A percentile compares a stretch with the other conserved stretches of the same genome.
Evolutionary conservation across 1,284 basidiomycete species (phyloP).

Genomic region (Tilletia indica): DNA sequence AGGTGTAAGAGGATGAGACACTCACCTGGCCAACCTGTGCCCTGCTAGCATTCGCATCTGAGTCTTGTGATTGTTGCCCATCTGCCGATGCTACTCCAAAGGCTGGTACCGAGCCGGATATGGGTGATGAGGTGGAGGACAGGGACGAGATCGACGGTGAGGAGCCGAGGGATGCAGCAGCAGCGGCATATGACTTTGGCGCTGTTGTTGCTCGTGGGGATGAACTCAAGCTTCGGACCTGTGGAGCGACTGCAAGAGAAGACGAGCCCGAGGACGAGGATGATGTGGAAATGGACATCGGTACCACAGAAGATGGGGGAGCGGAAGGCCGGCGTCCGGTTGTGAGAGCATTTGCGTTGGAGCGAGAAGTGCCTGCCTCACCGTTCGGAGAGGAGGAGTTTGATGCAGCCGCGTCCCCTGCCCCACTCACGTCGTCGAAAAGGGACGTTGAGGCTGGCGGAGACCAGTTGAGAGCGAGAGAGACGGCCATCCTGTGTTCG

Average conservation of each 20-base stretch:
- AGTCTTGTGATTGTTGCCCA: slow-evolving; percentile 14
- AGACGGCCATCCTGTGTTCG: slow-evolving; percentile 26
- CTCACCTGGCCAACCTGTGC: slow-evolving; percentile 12
- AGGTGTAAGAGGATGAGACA: neutral
- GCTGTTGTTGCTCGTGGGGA: neutral
- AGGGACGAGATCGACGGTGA: slow-evolving; percentile 12
- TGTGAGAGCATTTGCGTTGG: neutral
- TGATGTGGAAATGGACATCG: neutral
- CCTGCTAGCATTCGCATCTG: neutral
- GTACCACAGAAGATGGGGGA: neutral
- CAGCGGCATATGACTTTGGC: slow-evolving; percentile 12
- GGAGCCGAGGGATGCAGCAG: neutral
- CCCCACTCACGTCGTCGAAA: slow-evolving; percentile 27
- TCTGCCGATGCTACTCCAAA: too few relatives aligned
- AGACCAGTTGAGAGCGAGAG: slow-evolving; percentile 35
- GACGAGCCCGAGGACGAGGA: neutral
- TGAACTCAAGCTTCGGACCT: slow-evolving; percentile 16
- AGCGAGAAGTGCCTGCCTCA: neutral
- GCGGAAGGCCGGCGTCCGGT: slow-evolving; percentile 1
- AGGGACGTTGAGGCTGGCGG: slow-evolving; percentile 35
- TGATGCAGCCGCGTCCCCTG: neutral
- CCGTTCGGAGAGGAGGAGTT: slow-evolving; percentile 5
- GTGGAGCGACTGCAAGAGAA: slow-evolving; percentile 7
- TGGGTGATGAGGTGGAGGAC: neutral
- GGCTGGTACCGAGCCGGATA: neutral